Base-by-base conservation (phyloP, 169 alveolate species). In the Theileria annulata region DNA sequence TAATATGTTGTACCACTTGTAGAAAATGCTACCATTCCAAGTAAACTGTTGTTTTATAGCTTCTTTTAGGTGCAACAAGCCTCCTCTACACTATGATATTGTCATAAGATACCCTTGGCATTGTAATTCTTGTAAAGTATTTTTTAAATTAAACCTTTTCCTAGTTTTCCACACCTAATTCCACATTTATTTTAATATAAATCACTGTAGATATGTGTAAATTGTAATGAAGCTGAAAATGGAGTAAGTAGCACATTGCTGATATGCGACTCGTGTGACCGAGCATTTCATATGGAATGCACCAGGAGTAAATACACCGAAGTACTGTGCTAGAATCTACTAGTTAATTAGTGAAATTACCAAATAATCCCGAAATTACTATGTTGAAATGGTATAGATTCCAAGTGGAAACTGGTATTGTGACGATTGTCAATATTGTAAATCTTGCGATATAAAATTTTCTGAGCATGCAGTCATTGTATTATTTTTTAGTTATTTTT, bases 221-320 rank as follows among this genome's bases (percentile, higher is more conserved):
- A 71, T 35, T 81, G 87, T 60, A 23, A 30, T 56, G 80, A 86
- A 30, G 21, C 30, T 30, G 13, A n/a, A 19, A 28, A 77, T 64
- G 70, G 48, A 31, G 71, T 37, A 12, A 92, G 85, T 21, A 80
- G 85, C 19, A 86, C 88, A 23, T 49, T 87, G 80, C 58, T 87
- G 21, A 87, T 87, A 9, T 87, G 92, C 74, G 92, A 87, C 64
- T 58, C 92, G 15, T 87, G 92, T 66, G 92, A 87, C 58, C 21
- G 92, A 12, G 91, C 92, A 10, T 87, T 19, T 28, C 92, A 87
- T 84, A 68, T 87, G 79, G 93, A 86, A 19, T 87, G 92, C 31
- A 77, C 86, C 2, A 30, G 54, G 42, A 86, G 37, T 17, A 35
- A 72, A 15, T 77, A 73, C 33, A 30, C 31, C 6, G 86, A 77